Base-by-base conservation (phyloP, 345 rosid species). In the Psidium friedrichsthalianum region DNA sequence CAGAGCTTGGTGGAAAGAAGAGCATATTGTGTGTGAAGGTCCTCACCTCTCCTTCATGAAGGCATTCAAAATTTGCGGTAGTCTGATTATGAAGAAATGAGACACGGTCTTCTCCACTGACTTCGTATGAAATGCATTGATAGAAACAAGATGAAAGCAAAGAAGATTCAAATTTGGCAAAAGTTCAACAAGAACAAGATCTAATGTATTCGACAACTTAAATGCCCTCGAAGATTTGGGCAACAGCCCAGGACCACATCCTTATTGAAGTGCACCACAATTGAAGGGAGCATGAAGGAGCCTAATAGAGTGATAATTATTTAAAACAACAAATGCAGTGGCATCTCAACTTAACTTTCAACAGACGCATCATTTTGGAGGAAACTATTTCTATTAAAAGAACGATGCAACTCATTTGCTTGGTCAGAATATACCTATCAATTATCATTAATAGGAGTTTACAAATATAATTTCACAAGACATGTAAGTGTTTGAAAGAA, bases 71-170 rank as follows among this genome's bases (percentile, higher is more conserved):
- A 90, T 96, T 86, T 84, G 98, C 99, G 42, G 99, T 96, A 56
- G 90, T 96, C 90, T 96, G 98, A 91, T 96, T 96, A 87, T 96
- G 99, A 92, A 96, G 98, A 93, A 95, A 96, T 86, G 91, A 94
- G 88, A 90, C 82, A 16, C 96, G 95, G 64, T 96, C 99, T 90
- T 94, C 99, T 93, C 98, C 99, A 90, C 93, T 94, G 81, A 95
- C 99, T 96, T 91, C 61, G 87, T 56, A 74, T 76, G 74, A 91
- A 87, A 90, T 44, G 85, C 86, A 88, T 81, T 32, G 76, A 80
- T 76, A 83, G 87, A 40, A 27, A 47, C 74, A 69, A 83, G 76
- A 85, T 36, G 22, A 55, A 22, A 74, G 57, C 27, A 54, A 20
- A 56, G 53, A 20, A 42, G 0, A 12, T 40, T 51, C 51, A 18